phyloP scores from a whole-genome alignment of 148 eudicot species.

The Talinum fruticosum region DNA sequence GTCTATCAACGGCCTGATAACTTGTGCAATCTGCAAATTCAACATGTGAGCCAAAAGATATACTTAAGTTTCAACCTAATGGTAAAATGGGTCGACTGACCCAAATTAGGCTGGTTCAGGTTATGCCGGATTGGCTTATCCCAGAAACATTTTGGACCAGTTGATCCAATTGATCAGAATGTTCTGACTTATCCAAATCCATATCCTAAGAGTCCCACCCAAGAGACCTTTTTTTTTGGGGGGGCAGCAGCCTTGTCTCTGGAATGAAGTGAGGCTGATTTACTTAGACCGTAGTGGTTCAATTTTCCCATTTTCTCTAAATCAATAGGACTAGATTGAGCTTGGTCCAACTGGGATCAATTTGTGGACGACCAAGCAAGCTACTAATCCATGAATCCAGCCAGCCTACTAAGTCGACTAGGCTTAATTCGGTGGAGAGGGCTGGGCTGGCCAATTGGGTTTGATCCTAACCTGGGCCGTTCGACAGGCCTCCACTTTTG shows the following conservation, averaged over 20 bases:
- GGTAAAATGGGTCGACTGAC: background rate
- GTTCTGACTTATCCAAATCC: no score
- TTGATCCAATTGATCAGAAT: no score
- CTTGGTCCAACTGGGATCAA: background rate
- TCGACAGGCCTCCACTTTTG: background rate
- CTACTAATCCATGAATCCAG: no score
- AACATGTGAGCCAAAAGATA: background rate
- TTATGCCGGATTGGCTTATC: background rate
- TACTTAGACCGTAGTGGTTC: background rate
- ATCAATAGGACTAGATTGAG: background rate
- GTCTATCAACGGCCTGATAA: slow-evolving; percentile 57
- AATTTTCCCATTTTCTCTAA: background rate
- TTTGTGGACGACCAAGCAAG: background rate
- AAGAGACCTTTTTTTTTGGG: no score
- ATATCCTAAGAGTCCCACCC: no score
- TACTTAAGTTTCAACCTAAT: background rate
- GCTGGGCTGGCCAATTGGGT: no score
- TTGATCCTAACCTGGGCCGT: no score
- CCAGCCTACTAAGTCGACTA: no score
- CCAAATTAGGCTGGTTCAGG: background rate
- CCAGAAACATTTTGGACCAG: background rate
- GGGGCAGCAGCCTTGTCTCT: no score
- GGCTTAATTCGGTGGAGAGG: no score
- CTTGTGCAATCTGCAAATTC: slow-evolving; percentile 60
- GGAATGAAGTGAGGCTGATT: no score